Base-by-base conservation (phyloP, 2,329 filamentous ascomycete species). In the Diaporthe sp. region DNA sequence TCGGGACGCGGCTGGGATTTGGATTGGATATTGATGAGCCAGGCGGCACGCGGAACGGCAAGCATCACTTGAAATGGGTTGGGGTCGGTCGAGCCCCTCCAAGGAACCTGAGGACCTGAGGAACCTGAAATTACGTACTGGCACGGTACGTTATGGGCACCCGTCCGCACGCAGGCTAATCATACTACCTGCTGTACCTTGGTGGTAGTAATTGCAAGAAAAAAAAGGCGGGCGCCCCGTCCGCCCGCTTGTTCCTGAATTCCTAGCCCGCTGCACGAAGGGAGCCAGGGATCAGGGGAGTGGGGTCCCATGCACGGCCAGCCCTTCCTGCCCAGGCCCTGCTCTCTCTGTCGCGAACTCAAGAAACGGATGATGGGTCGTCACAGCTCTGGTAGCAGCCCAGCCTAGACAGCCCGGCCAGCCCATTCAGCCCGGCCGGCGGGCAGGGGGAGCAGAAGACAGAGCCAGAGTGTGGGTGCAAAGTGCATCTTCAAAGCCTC, bases 281-380 rank as follows among this genome's bases (percentile, higher is more conserved):
- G 61, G 72, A 70, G 72, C 42, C 61, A 69, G 62, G 61, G 72
- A 70, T 67, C 72, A 74, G 72, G 72, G 72, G 62, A 74, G 31
- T 46, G 51, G 72, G 62, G 62, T 70, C 12, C 15, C 7, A 74
- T 28, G 72, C 62, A 70, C 19, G 49, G 49, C 49, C n/a, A 53
- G 34, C 71, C 44, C 28, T 58, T 51, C 13, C 44, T 72, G 55
- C 28, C 28, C 44, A 39, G 37, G 42, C 39, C 39, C 31, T n/a
- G 13, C 25, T 39, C 55, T 25, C 44, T 15, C 25, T 37, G 28
- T 46, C 62, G 10, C n/a, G 28, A 34, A 34, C 61, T 42, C 65
- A 46, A 68, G 46, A 68, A 39, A 53, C 46, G 46, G 65, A 42
- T 22, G 15, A 69, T 55, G 65, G 65, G 49, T 5, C 46, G 34